Evolutionary conservation across 352 stramenopile genomes (phyloP).

Genomic region (Peronospora belbahrii): DNA sequence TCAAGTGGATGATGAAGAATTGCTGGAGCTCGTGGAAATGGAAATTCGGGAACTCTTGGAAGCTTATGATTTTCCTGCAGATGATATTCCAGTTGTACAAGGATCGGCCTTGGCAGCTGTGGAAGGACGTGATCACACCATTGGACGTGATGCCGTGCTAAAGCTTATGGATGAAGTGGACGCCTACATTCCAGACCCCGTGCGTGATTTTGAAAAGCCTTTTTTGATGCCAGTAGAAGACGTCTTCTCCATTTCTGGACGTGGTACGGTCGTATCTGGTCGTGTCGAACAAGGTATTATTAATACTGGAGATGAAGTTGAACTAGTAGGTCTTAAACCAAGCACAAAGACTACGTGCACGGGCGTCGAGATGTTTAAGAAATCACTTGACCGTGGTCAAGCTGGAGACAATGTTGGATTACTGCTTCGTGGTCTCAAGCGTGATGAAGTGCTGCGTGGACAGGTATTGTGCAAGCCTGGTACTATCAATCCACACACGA

Average conservation of each 20-base stretch:
- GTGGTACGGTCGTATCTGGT: slow-evolving; percentile 96
- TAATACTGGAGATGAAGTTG: slow-evolving; percentile 50
- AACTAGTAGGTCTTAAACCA: slow-evolving; percentile 37
- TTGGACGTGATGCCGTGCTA: slow-evolving; percentile 83
- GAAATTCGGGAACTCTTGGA: slow-evolving; percentile 50
- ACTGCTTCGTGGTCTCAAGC: slow-evolving; percentile 90
- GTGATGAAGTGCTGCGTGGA: slow-evolving; percentile 89
- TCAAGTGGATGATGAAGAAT: slow-evolving; percentile 27
- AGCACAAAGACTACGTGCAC: slow-evolving; percentile 50
- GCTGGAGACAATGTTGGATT: slow-evolving; percentile 94
- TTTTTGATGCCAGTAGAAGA: slow-evolving; percentile 97
- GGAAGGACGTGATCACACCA: slow-evolving; percentile 78
- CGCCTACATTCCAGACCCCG: slow-evolving; percentile 79
- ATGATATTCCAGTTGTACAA: slow-evolving; percentile 92
- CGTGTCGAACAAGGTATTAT: slow-evolving; percentile 88
- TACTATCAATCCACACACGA: slow-evolving; percentile 80
- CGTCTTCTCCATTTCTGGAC: slow-evolving; percentile 94
- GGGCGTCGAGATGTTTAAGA: slow-evolving; percentile 97
- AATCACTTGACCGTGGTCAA: slow-evolving; percentile 89
- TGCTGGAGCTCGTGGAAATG: slow-evolving; percentile 34
- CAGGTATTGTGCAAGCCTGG: slow-evolving; percentile 88
- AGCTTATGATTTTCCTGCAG: slow-evolving; percentile 94
- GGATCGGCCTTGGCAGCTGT: slow-evolving; percentile 91
- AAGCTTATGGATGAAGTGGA: slow-evolving; percentile 91
- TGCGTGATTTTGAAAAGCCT: slow-evolving; percentile 91